phyloP scores from a whole-genome alignment of 768 basidiomycete genomes.

The Suillus subaureus region DNA sequence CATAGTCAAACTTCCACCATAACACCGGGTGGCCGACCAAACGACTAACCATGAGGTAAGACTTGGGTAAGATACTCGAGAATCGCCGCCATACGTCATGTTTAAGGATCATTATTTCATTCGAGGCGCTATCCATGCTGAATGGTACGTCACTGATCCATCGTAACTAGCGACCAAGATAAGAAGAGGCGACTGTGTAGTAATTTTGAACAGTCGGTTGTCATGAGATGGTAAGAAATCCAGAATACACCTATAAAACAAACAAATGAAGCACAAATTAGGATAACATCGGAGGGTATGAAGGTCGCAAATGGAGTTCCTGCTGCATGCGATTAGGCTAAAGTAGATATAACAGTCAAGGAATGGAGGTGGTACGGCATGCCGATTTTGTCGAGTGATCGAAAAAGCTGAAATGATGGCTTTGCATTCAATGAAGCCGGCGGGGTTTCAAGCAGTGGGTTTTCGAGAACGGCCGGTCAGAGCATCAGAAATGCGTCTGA shows the following conservation, averaged over 20 bases:
- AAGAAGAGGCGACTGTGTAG: not conserved
- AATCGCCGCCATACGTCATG: not conserved
- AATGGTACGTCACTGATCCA: not conserved
- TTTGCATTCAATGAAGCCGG: not conserved
- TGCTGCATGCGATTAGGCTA: constrained; percentile 1
- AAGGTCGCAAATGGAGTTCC: constrained; percentile 1
- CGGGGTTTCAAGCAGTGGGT: constrained; percentile 19
- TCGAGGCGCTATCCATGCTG: not conserved
- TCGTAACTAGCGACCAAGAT: not conserved
- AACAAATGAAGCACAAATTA: not conserved
- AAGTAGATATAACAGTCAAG: not conserved
- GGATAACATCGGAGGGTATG: not conserved
- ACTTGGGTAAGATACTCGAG: not conserved
- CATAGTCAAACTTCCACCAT: not conserved
- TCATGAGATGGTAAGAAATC: not conserved
- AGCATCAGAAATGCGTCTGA: constrained; percentile 22
- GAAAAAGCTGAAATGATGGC: not conserved
- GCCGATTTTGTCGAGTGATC: constrained; percentile 11
- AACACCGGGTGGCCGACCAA: not conserved
- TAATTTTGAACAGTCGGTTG: not conserved
- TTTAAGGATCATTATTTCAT: constrained; percentile 2
- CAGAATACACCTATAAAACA: not conserved
- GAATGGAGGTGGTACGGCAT: not conserved
- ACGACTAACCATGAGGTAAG: not conserved
- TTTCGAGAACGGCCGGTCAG: constrained; percentile 24